Evolutionary conservation across 495 filamentous ascomycete genomes (phyloP).

Genomic region (Podospora australis): DNA sequence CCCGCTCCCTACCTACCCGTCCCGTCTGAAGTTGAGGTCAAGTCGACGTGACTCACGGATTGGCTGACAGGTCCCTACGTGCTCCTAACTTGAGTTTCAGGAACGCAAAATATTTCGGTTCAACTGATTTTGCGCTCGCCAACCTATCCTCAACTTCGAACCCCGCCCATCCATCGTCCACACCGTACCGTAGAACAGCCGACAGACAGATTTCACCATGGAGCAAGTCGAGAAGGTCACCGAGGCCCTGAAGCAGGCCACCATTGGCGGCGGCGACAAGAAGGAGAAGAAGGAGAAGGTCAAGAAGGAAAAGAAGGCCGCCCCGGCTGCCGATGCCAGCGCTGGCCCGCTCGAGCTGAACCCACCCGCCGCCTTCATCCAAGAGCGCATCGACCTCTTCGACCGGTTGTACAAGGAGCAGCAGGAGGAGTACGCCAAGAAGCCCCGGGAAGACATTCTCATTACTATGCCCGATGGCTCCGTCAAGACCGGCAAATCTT

Average conservation of each 20-base stretch:
- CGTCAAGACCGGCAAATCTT: constrained; percentile 55
- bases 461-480: constrained; percentile 60
- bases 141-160: constrained; percentile 3
- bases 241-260: constrained; percentile 27
- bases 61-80: neutral
- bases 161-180: neutral
- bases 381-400: constrained; percentile 79
- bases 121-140: neutral
- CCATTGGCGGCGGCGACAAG: constrained; percentile 29
- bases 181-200: constrained; percentile 1
- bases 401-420: constrained; percentile 78
- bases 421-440: constrained; percentile 62
- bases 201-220: no score
- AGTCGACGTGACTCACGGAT: constrained; percentile 24
- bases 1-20: neutral
- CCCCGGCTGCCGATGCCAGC: constrained; percentile 31
- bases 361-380: constrained; percentile 70
- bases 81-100: constrained; percentile 10
- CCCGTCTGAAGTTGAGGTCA: constrained; percentile 7
- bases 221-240: constrained; percentile 30
- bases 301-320: constrained; percentile 38
- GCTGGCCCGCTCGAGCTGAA: constrained; percentile 49
- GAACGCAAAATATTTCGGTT: constrained; percentile 7
- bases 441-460: constrained; percentile 59
- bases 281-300: constrained; percentile 24